These are phyloP conservation scores for Pichia nanzhaoensis DNA, from an alignment of 805 yeast species.

Conservation along the genomic window DNA sequence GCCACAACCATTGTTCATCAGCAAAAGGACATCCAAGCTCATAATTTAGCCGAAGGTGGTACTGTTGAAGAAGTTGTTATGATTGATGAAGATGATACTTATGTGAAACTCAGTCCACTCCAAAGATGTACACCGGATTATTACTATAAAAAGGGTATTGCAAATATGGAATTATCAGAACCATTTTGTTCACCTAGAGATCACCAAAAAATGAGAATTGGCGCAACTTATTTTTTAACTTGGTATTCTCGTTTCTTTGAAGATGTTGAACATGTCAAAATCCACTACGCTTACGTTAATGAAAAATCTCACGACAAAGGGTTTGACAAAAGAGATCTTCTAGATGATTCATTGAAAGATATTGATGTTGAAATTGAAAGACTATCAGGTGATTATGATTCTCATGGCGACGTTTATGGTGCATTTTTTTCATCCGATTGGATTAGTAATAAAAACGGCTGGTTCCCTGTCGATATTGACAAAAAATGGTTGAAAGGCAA, in stretches of 20 bases:
- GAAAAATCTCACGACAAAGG: constrained; percentile 54
- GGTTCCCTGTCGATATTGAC: constrained; percentile 51
- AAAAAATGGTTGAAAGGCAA: constrained; percentile 59
- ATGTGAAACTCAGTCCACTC: constrained; percentile 66
- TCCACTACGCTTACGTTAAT: constrained; percentile 61
- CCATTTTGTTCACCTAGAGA: constrained; percentile 87
- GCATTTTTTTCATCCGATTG: constrained; percentile 66
- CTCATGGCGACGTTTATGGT: constrained; percentile 29
- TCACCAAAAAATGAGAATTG: constrained; percentile 48
- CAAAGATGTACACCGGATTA: constrained; percentile 80
- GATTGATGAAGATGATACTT: constrained; percentile 66
- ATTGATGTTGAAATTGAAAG: constrained; percentile 18
- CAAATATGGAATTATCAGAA: constrained; percentile 47
- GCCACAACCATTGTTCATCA: constrained; percentile 50
- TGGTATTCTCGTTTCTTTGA: constrained; percentile 73
- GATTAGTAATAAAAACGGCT: constrained; percentile 57
- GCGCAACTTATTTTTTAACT: constrained; percentile 62
- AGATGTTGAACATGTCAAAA: constrained; percentile 51
- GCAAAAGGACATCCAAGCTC: constrained; percentile 64
- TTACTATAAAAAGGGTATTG: constrained; percentile 58
- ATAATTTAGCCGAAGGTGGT: constrained; percentile 61
- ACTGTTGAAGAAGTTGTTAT: constrained; percentile 46
- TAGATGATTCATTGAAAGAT: constrained; percentile 10
- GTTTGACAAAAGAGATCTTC: constrained; percentile 23
- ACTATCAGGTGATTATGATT: constrained; percentile 8